Evolutionary conservation across 2,329 filamentous ascomycete species (phyloP).

Genomic region (Colletotrichum sp.): DNA sequence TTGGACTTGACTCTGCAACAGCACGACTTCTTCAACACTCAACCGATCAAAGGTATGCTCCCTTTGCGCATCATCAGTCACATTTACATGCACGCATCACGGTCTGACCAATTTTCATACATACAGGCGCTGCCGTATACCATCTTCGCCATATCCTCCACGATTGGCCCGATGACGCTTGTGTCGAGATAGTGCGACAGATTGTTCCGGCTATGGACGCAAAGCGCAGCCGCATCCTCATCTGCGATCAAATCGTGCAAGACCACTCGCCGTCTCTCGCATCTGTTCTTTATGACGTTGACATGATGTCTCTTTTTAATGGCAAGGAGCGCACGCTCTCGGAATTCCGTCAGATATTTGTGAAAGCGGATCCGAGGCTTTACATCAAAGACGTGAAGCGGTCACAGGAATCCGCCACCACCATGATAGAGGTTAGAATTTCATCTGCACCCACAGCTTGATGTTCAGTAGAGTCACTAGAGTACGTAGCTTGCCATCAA

Average conservation of each 20-base stretch:
- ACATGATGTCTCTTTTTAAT: background rate
- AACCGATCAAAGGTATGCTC: background rate
- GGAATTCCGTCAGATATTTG: background rate
- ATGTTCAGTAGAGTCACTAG: background rate
- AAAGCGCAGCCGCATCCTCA: background rate
- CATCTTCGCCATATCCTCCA: background rate
- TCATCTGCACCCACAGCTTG: background rate
- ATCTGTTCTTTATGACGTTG: background rate
- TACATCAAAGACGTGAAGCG: background rate
- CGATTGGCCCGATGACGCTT: background rate
- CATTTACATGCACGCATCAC: fast-evolving
- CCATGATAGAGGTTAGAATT: background rate
- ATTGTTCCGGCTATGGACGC: background rate
- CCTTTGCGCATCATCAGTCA: background rate
- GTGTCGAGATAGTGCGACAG: background rate
- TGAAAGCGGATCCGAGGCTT: background rate
- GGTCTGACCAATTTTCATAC: fast-evolving
- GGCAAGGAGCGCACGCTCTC: background rate
- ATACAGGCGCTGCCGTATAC: background rate
- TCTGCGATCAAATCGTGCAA: background rate
- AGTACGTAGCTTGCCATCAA: background rate
- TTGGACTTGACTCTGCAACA: background rate
- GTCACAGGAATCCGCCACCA: background rate
- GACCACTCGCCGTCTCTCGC: background rate
- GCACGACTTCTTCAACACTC: background rate